A percentile compares a stretch with the other conserved stretches of the same genome.
These are phyloP conservation scores for Capsicum chinense DNA, from an alignment of 257 asterid genomes.

Conservation along the genomic window DNA sequence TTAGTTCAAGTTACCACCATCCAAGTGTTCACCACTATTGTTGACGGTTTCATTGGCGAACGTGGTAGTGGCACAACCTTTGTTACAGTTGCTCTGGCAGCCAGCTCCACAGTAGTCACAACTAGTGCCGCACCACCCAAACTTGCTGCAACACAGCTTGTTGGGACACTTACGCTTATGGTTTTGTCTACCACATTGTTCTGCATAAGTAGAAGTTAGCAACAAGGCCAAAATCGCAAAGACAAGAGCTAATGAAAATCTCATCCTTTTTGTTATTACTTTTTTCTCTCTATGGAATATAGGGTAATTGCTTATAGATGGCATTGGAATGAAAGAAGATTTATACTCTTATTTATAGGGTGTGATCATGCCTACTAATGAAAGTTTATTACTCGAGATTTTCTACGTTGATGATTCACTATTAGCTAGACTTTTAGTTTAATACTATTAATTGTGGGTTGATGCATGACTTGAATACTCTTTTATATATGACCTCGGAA, in stretches of 20 bases:
- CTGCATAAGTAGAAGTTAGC: background rate
- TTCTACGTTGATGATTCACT: background rate
- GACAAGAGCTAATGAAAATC: background rate
- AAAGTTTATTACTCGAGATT: background rate
- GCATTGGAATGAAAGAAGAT: background rate
- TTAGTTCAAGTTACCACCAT: background rate
- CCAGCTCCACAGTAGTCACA: conserved; percentile 28
- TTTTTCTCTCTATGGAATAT: background rate
- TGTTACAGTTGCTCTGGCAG: conserved; percentile 5
- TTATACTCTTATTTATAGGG: conserved; percentile 8
- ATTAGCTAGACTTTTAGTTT: background rate
- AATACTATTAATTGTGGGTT: background rate
- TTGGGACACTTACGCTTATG: conserved; percentile 15
- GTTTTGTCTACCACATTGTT: conserved; percentile 17
- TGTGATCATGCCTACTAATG: background rate
- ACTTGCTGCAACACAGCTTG: conserved; percentile 31
- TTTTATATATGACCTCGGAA: no score
- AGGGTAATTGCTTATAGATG: conserved; percentile 16
- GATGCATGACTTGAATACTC: no score
- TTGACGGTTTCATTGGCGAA: conserved; percentile 8
- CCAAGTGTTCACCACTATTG: background rate
- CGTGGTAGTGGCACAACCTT: conserved; percentile 6
- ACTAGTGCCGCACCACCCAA: conserved; percentile 27
- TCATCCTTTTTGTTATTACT: conserved; percentile 34
- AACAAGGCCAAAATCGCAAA: conserved; percentile 28